Base-by-base conservation (phyloP, 1,139 yeast genomes). In the Magnusiomyces sp. region DNA sequence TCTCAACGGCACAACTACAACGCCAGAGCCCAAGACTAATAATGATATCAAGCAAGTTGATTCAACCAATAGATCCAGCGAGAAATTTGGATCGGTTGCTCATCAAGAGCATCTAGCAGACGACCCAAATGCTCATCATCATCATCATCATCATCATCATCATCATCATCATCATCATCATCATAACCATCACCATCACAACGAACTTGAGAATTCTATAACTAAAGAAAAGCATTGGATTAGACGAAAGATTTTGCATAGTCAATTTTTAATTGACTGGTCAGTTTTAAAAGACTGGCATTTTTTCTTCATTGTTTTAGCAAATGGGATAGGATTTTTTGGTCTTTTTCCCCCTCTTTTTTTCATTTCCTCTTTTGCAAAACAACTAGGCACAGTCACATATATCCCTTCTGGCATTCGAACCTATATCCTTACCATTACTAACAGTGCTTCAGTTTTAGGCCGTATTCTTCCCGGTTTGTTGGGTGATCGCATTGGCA, bases 391-490 rank as follows among this genome's bases (percentile, higher is more conserved):
- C 4, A 23, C 29, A 23, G 49, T 48, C 31, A 41, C 49, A 11
- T 46, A 43, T 34, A 40, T 40, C 17, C 16, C 14, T 29, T 56
- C 52, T 43, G 54, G 47, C 46, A 54, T 58, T 41, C 50, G 54
- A 36, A 50, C 49, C 40, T 62, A 63, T 56, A 55, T 60, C 45
- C 72, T 78, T 13, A 70, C 83, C 1, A 70, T 78, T 29, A 70
- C 76, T 27, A 73, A 79, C 48, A 79, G 76, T 2, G 66, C 69
- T 59, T 68, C 77, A 6, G 66, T 73, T 36, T 52, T 76, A 9
- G 83, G 83, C 4, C 65, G 84, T 39, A 67, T 80, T 0, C 16
- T 72, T 0, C 75, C 79, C 1, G 79, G 80, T 1, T 59, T 65
- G 38, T 6, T 73, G 13, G 74, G 77, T 1, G 81, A 77, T 58